Evolutionary conservation across 805 yeast genomes (phyloP).

Genomic region (Candida manassasensis): DNA sequence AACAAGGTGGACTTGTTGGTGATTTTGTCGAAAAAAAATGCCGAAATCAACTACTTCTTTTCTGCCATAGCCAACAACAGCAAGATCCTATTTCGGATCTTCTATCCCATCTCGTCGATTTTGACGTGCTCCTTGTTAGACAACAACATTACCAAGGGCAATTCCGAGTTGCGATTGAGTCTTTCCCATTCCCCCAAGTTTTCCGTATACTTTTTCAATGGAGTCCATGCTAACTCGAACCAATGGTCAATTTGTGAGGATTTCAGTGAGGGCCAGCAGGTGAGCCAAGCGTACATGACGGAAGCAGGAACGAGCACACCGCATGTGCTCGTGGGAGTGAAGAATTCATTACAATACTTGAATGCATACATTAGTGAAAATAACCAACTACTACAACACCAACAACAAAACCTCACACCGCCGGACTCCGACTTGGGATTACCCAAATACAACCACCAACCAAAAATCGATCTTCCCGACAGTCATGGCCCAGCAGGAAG

Average conservation of each 20-base stretch:
- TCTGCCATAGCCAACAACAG: conserved; percentile 65
- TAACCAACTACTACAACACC: conserved; percentile 12
- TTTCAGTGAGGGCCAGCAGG: conserved; percentile 80
- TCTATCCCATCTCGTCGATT: conserved; percentile 62
- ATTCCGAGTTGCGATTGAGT: conserved; percentile 45
- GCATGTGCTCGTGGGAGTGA: conserved; percentile 61
- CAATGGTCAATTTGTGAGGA: conserved; percentile 83
- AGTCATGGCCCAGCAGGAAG: conserved; percentile 2
- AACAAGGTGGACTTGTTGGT: conserved; percentile 64
- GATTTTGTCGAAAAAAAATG: conserved; percentile 64
- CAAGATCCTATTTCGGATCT: conserved; percentile 66
- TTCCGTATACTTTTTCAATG: conserved; percentile 67
- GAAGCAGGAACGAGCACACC: conserved; percentile 49
- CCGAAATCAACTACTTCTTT: conserved; percentile 74
- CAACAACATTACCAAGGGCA: conserved; percentile 38
- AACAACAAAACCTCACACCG: conserved; percentile 8
- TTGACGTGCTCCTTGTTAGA: conserved; percentile 52
- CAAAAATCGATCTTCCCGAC: conserved; percentile 1
- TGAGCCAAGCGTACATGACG: conserved; percentile 56
- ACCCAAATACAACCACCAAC: neutral
- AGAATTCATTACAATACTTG: conserved; percentile 46
- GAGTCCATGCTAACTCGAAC: conserved; percentile 47
- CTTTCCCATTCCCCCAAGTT: conserved; percentile 66
- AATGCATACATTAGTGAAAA: conserved; percentile 49
- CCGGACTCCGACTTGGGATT: neutral